Evolutionary conservation across 2,329 filamentous ascomycete species (phyloP).

Genomic region (Fusarium decemcellulare): DNA sequence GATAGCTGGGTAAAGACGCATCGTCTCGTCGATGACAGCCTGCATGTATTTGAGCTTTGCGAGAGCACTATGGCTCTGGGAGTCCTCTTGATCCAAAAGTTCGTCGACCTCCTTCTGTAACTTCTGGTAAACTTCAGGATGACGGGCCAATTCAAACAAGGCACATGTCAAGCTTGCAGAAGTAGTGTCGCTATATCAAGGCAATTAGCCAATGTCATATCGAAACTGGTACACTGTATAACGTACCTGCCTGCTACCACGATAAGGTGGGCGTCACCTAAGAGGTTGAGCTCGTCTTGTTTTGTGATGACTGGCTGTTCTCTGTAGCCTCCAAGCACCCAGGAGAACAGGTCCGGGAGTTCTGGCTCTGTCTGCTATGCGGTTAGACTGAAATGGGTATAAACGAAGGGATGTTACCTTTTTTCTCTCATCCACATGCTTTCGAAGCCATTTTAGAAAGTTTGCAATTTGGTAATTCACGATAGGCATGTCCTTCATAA

Average conservation of each 20-base stretch:
- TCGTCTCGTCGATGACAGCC: slow-evolving; percentile 36
- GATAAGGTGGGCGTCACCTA: slow-evolving; percentile 7
- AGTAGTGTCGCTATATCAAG: slow-evolving; percentile 29
- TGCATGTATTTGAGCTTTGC: slow-evolving; percentile 29
- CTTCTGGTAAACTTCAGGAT: not conserved
- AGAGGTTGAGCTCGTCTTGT: not conserved
- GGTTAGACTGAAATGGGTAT: not conserved
- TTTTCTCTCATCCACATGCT: slow-evolving; percentile 2
- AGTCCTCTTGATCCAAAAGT: not conserved
- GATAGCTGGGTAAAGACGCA: slow-evolving; percentile 33
- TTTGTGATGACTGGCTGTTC: not conserved
- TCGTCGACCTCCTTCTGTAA: slow-evolving; percentile 27
- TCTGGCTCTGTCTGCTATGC: not conserved
- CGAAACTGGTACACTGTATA: too few species aligned
- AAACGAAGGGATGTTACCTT: not conserved
- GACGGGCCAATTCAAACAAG: slow-evolving; percentile 9
- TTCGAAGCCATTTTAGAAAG: not conserved
- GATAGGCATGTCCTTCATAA: not conserved
- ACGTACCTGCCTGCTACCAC: slow-evolving; percentile 16
- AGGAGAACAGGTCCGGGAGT: slow-evolving; percentile 16
- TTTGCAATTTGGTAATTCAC: not conserved
- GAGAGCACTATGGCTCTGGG: not conserved
- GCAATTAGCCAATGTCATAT: not conserved
- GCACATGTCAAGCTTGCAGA: slow-evolving; percentile 21
- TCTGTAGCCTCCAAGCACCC: slow-evolving; percentile 8